Conservation (phyloP, 169 alveolate species). For the Plasmodium adleri region DNA sequence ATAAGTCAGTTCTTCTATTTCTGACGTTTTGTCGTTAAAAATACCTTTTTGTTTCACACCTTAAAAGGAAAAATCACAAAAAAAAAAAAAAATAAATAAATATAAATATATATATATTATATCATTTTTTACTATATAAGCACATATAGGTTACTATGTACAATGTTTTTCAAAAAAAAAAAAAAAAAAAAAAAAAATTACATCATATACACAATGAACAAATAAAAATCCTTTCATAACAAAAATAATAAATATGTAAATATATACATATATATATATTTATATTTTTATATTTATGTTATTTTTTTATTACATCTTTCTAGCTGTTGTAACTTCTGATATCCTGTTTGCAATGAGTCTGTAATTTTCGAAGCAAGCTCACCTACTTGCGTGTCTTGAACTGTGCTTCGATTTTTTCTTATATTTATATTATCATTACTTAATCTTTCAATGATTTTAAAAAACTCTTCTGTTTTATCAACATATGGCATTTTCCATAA, state of each 20-base stretch:
- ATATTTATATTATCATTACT: slow-evolving; percentile 38
- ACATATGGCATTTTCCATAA: slow-evolving; percentile 62
- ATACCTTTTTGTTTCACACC: slow-evolving; percentile 79
- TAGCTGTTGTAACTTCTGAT: slow-evolving; percentile 77
- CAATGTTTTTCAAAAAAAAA: too few species aligned
- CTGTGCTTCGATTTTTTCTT: slow-evolving; percentile 29
- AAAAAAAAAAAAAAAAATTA: too few species aligned
- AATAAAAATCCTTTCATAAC: too few species aligned
- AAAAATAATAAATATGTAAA: too few species aligned
- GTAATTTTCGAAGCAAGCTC: slow-evolving; percentile 79
- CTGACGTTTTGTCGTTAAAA: slow-evolving; percentile 79
- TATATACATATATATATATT: neutral
- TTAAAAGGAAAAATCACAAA: slow-evolving; percentile 2
- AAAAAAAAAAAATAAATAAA: too few species aligned
- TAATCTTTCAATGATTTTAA: slow-evolving; percentile 42
- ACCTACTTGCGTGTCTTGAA: slow-evolving; percentile 77
- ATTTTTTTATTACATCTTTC: slow-evolving; percentile 47
- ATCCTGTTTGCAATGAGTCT: slow-evolving; percentile 77
- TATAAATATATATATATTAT: too few species aligned
- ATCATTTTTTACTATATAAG: too few species aligned
- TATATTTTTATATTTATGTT: neutral
- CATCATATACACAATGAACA: too few species aligned
- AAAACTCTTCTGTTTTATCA: slow-evolving; percentile 67
- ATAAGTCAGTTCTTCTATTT: slow-evolving; percentile 81
- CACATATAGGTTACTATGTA: too few species aligned